Base-by-base conservation (phyloP, 148 eudicot species). In the Arbutus unedo region DNA sequence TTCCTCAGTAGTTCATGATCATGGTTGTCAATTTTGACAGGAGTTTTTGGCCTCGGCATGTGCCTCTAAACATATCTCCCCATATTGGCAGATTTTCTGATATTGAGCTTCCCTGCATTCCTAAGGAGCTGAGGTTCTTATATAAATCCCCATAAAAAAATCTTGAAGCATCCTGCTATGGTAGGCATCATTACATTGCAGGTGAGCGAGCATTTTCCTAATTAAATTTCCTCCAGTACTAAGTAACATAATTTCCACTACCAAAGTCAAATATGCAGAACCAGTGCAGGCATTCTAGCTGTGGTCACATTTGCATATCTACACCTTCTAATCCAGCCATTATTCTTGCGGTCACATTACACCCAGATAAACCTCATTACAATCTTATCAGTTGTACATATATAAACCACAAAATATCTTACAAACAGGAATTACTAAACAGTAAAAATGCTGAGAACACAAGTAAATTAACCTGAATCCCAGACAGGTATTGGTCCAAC, bases 401-500 rank as follows among this genome's bases (percentile, higher is more conserved):
- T 64, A 64, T 25, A 64, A 64, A 10, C 43, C 71, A 64, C 41
- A 64, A 25, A 64, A 59, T 23, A 64, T 3, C 71, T 10, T 25
- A 31, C 71, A 66, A 66, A 25, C 44, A 31, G 43, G 71, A 66
- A 66, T 66, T 25, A 66, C 16, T 23, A 10, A 14, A 43, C 43
- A 1, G 44, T 5, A 66, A 11, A 25, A 25, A 66, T 66, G 71
- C 71, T 31, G 43, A 66, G 71, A 66, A 66, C 38, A 25, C 4
- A 38, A 43, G 41, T n/a, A 60, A 60, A 66, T 49, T n/a, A 75
- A 93, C 98, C 94, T 94, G 85, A 85, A 94, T 89, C 64, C 98
- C 98, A 74, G 98, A 92, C 57, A 93, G 72, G 86, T 85, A 94
- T 70, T 94, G 96, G 19, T 92, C 91, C 80, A 91, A 8, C 51